A percentile compares a stretch with the other conserved stretches of the same genome.
Evolutionary conservation across 1,139 yeast genomes (phyloP).

Genomic region (Barnettozyma hawaiiensis): DNA sequence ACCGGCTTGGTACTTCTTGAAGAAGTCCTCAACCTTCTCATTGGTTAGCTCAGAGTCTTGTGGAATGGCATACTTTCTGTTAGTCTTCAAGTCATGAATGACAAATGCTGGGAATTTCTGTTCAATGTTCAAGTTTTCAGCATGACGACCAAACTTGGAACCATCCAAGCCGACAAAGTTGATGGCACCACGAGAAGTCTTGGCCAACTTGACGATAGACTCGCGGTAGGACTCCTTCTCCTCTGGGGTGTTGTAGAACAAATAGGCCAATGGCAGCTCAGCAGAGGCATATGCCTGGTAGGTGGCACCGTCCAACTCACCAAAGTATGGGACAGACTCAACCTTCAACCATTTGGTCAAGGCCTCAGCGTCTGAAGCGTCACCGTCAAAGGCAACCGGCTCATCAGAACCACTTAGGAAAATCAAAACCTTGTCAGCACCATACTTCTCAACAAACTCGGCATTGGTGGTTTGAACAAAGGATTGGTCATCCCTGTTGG

Average conservation of each 20-base stretch:
- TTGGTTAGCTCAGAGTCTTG: conserved; percentile 41
- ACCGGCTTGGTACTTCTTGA: conserved; percentile 59
- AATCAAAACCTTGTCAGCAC: conserved; percentile 32
- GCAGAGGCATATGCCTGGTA: conserved; percentile 71
- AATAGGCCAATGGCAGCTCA: conserved; percentile 77
- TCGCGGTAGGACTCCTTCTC: conserved; percentile 55
- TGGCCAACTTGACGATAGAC: conserved; percentile 57
- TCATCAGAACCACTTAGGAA: conserved; percentile 29
- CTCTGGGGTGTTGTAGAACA: conserved; percentile 69
- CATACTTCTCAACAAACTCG: conserved; percentile 41
- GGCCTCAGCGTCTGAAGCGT: conserved; percentile 31
- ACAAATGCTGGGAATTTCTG: conserved; percentile 88
- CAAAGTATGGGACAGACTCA: conserved; percentile 82
- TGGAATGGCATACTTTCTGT: conserved; percentile 71
- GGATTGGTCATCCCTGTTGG: conserved; percentile 53
- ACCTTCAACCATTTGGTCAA: conserved; percentile 53
- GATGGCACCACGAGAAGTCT: conserved; percentile 70
- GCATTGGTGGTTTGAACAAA: conserved; percentile 55
- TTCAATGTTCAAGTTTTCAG: conserved; percentile 79
- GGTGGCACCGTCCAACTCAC: conserved; percentile 83
- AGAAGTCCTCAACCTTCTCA: conserved; percentile 50
- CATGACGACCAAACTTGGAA: conserved; percentile 76
- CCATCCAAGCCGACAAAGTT: conserved; percentile 91
- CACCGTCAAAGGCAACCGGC: conserved; percentile 39
- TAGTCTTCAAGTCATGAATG: conserved; percentile 64